Evolutionary conservation across 257 asterid species (phyloP).

Genomic region (Solanum chmielewskii): DNA sequence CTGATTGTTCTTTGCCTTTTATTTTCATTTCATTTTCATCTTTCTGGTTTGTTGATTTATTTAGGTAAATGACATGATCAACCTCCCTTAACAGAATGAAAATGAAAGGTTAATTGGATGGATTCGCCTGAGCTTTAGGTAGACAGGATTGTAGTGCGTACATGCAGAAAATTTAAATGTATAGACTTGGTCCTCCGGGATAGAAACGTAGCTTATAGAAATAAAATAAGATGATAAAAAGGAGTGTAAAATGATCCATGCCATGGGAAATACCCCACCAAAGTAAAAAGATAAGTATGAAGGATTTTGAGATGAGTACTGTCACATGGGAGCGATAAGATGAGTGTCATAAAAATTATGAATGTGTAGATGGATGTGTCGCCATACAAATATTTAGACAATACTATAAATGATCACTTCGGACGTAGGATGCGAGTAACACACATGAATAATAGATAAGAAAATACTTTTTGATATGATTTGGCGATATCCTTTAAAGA

Average conservation of each 20-base stretch:
- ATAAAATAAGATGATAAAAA: background rate
- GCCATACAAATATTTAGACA: background rate
- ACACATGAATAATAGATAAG: background rate
- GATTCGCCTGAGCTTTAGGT: background rate
- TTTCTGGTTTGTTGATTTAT: background rate
- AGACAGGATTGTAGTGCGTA: background rate
- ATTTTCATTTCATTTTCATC: background rate
- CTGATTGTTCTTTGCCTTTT: background rate
- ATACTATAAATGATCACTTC: background rate
- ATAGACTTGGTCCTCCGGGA: background rate
- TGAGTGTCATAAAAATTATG: background rate
- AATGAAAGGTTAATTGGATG: background rate
- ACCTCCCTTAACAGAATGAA: background rate
- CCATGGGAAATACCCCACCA: background rate
- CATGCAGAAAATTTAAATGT: background rate
- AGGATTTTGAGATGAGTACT: background rate
- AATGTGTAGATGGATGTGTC: background rate
- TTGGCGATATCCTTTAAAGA: background rate
- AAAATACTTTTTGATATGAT: background rate
- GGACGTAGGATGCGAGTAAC: background rate
- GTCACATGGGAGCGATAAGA: background rate
- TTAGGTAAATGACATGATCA: background rate
- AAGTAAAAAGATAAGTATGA: background rate
- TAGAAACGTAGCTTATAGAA: background rate
- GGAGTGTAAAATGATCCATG: background rate